phyloP scores from a whole-genome alignment of 176 grass and related monocot genomes.

The bread wheat (Triticum aestivum) region IWGSC_CS_RefSeq_v2.1 NC_057800.1:374661701-374662200 shows the following conservation, averaged over 20 bases:
- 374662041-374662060: not conserved
- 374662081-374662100: not conserved
- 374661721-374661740: not conserved
- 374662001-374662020: not conserved
- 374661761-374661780: not conserved
- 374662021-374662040: slow-evolving; percentile 1
- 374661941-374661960: slow-evolving; percentile 10
- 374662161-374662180: not conserved
- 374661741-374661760: not conserved
- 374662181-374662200: not conserved
- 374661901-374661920: slow-evolving; percentile 10
- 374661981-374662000: not conserved
- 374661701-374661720: not conserved
- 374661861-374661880: not conserved
- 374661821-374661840: not conserved
- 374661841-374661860: slow-evolving; percentile 3
- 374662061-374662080: not conserved
- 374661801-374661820: not conserved
- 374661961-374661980: not conserved
- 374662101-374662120: not conserved
- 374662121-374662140: not conserved
- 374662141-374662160: not conserved
- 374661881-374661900: not conserved
- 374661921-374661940: slow-evolving; percentile 1
- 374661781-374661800: not conserved